Evolutionary conservation across 2,329 filamentous ascomycete species (phyloP).

Genomic region (Cladosporium sp.): DNA sequence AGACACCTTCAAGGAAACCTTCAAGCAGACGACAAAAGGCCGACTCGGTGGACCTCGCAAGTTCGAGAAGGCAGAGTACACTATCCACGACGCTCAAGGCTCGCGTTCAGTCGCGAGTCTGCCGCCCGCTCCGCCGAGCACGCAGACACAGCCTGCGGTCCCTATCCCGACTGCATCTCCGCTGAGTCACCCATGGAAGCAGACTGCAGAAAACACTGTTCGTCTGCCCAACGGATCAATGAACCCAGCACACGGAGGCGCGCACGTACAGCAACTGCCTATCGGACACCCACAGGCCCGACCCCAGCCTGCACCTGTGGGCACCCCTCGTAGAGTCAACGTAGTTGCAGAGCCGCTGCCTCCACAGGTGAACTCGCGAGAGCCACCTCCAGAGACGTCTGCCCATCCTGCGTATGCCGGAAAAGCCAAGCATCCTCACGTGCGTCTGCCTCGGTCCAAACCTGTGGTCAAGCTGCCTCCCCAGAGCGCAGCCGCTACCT

Average conservation of each 20-base stretch:
- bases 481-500: constrained; percentile 41
- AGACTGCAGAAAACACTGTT: constrained; percentile 31
- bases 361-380: constrained; percentile 23
- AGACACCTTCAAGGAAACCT: constrained; percentile 36
- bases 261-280: constrained; percentile 28
- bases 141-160: constrained; percentile 37
- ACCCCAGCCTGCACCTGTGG: constrained; percentile 21
- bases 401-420: constrained; percentile 73
- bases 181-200: constrained; percentile 22
- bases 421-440: constrained; percentile 63
- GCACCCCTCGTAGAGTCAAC: constrained; percentile 27
- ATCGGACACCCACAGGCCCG: constrained; percentile 29
- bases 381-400: constrained; percentile 66
- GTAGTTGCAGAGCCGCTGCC: constrained; percentile 28
- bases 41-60: constrained; percentile 19
- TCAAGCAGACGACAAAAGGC: constrained; percentile 34
- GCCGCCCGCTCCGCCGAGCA: constrained; percentile 35
- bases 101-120: constrained; percentile 27
- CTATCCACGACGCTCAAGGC: constrained; percentile 34
- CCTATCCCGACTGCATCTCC: constrained; percentile 31
- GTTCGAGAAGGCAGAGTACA: constrained; percentile 28
- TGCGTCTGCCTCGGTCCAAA: constrained; percentile 67
- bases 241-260: constrained; percentile 33
- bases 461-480: constrained; percentile 83
- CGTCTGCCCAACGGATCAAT: constrained; percentile 36